Percentiles rank a stretch among this genome's conserved stretches.
These are phyloP conservation scores for Puccinellia tenuiflora DNA, from an alignment of 176 grass and related monocot species.

Conservation along the genomic window DNA sequence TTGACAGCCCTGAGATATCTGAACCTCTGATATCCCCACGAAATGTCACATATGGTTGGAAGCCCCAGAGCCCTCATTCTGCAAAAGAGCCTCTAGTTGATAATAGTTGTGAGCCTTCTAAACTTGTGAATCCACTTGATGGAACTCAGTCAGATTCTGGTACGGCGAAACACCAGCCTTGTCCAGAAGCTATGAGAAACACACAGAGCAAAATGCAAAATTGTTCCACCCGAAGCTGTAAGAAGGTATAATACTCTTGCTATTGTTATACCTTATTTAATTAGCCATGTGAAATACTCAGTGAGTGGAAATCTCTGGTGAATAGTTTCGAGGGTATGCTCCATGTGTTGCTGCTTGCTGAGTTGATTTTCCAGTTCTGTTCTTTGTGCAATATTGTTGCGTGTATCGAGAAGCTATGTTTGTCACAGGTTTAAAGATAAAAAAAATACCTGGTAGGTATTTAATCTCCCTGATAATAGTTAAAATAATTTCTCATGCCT, in stretches of 20 bases:
- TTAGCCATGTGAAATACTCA: constrained; percentile 12
- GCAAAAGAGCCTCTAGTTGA: constrained; percentile 12
- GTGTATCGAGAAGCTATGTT: not conserved
- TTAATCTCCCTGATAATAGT: not conserved
- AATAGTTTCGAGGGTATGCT: not conserved
- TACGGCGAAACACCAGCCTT: constrained; percentile 30
- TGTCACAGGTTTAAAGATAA: not conserved
- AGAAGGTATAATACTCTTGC: constrained; percentile 53
- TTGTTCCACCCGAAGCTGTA: constrained; percentile 71
- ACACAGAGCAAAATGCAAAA: constrained; percentile 52
- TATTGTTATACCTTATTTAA: constrained; percentile 14
- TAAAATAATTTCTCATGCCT: not conserved
- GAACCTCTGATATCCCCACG: constrained; percentile 27
- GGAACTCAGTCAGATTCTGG: constrained; percentile 14
- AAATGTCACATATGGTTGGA: constrained; percentile 25
- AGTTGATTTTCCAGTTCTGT: not conserved
- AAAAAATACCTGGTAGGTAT: not conserved
- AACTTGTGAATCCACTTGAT: constrained; percentile 36
- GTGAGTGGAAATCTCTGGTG: not conserved
- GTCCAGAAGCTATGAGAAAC: constrained; percentile 34
- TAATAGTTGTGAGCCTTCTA: constrained; percentile 32
- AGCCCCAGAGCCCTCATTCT: constrained; percentile 1
- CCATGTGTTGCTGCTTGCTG: not conserved
- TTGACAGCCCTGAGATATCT: constrained; percentile 31
- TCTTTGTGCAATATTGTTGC: not conserved